Percentiles rank a stretch among this genome's conserved stretches.
These are phyloP conservation scores for Fonsecaea nubica DNA, from an alignment of 2,329 filamentous ascomycete species.

Conservation along the genomic window DNA sequence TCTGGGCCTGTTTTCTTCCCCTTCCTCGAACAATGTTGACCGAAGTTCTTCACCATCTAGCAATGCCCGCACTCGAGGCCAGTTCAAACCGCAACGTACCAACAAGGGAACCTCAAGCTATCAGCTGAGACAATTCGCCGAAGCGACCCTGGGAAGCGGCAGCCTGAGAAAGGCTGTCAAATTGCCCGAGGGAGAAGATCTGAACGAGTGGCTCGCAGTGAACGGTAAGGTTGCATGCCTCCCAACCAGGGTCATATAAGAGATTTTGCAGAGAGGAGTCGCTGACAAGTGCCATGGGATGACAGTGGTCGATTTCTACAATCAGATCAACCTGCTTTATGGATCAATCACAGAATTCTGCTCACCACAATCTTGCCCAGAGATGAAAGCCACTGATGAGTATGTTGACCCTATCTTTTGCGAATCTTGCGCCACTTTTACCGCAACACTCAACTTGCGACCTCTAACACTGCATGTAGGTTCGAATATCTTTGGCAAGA, in stretches of 20 bases:
- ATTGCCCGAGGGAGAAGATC: conserved; percentile 93
- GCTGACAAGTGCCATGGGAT: conserved; percentile 32
- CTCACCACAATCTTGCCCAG: conserved; percentile 93
- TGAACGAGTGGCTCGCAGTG: conserved; percentile 97
- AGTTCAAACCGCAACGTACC: conserved; percentile 85
- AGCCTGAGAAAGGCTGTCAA: conserved; percentile 96
- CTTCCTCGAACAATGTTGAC: conserved; percentile 48
- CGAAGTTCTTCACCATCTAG: conserved; percentile 56
- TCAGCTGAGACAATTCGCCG: conserved; percentile 96
- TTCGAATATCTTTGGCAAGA: conserved; percentile 99
- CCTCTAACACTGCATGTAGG: conserved; percentile 52
- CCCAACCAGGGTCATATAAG: neutral
- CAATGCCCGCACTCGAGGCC: conserved; percentile 84
- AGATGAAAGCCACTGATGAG: conserved; percentile 99
- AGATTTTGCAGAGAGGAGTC: conserved; percentile 3
- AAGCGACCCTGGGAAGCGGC: conserved; percentile 92
- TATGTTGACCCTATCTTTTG: conserved; percentile 52
- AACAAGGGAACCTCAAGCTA: conserved; percentile 89
- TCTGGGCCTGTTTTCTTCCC: conserved; percentile 46
- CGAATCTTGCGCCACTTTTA: neutral
- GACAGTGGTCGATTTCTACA: conserved; percentile 98
- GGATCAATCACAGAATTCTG: conserved; percentile 99
- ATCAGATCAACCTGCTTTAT: conserved; percentile 98
- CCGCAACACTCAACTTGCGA: conserved; percentile 25
- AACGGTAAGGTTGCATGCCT: conserved; percentile 68